Evolutionary conservation across 768 basidiomycete genomes (phyloP), one percentile per base, ranked within the genome.

Genomic region (Daedaleopsis nitida): DNA sequence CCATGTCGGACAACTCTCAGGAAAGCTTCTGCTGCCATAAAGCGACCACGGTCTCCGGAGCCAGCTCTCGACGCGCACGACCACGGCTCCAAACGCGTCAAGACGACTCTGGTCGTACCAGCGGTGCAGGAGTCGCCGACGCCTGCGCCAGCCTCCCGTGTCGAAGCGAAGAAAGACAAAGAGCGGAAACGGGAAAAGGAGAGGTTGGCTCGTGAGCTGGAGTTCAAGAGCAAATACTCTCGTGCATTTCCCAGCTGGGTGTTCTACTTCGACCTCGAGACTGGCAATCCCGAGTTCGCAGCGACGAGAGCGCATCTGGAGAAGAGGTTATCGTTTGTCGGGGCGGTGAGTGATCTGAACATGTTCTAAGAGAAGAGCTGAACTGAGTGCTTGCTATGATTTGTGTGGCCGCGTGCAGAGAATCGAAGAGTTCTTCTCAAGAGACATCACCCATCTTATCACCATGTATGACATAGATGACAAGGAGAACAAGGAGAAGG

Each of bases 391-490:
- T 32, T 21, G 2, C 57, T 16, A 45, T 52, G 24, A 55, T 54
- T 42, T 37, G 16, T 27, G 39, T 8, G 11, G 39, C 34, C 34
- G 35, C 47, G 8, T 44, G 16, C 69, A 98, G 97, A 80, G 79
- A 58, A 83, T 94, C 58, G 93, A 96, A 52, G 83, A 87, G 62
- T 97, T 97, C 80, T 96, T 98, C 74, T 92, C 91, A 34, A 86
- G 81, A 51, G 82, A 86, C 51, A 85, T 96, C 24, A 95, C 94
- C 0, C 96, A 98, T 76, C 81, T 98, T 64, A 87, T 96, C 70
- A 91, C 90, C 8, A 68, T 44, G 57, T 72, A 52, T 61, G 74
- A 59, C 27, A 75, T 78, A 19, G 75, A 74, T 60, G 84, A 89
- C 72, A 91, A 92, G 72, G 91, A 92, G 73, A 92, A 92, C 69